These are phyloP conservation scores for Microcyclosporella mali DNA, from an alignment of 2,329 filamentous ascomycete genomes.

Conservation along the genomic window DNA sequence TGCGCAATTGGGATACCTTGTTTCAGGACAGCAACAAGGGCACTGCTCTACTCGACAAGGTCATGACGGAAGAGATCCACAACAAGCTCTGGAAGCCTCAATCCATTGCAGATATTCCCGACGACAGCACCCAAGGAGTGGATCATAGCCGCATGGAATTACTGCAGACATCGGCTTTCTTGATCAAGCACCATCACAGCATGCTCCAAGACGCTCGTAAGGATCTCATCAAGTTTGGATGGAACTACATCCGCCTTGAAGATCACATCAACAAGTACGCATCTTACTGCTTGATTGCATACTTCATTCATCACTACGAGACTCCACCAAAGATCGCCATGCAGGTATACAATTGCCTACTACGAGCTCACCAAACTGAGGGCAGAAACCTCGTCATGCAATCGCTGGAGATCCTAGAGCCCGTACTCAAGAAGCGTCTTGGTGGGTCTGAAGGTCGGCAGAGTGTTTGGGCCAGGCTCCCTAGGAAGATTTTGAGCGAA, in stretches of 20 bases:
- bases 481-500: slow-evolving; percentile 83
- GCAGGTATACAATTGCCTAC: slow-evolving; percentile 85
- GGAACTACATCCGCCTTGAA: slow-evolving; percentile 97
- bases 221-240: slow-evolving; percentile 98
- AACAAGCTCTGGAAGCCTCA: slow-evolving; percentile 92
- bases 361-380: slow-evolving; percentile 92
- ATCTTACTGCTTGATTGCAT: slow-evolving; percentile 92
- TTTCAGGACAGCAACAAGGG: slow-evolving; percentile 50
- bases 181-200: slow-evolving; percentile 89
- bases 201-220: slow-evolving; percentile 88
- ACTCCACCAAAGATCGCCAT: slow-evolving; percentile 93
- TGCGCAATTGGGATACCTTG: slow-evolving; percentile 63
- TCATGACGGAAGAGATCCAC: slow-evolving; percentile 83
- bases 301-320: slow-evolving; percentile 96
- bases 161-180: slow-evolving; percentile 85
- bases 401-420: slow-evolving; percentile 89
- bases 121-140: slow-evolving; percentile 80
- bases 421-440: slow-evolving; percentile 81
- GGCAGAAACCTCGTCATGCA: slow-evolving; percentile 88
- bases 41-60: slow-evolving; percentile 73
- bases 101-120: slow-evolving; percentile 62
- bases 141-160: slow-evolving; percentile 96
- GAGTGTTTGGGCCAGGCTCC: slow-evolving; percentile 82
- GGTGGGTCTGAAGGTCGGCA: slow-evolving; percentile 64
- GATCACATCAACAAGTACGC: slow-evolving; percentile 99